These are phyloP conservation scores for Anastatica hierochuntica DNA, from an alignment of 345 rosid genomes.

Conservation along the genomic window DNA sequence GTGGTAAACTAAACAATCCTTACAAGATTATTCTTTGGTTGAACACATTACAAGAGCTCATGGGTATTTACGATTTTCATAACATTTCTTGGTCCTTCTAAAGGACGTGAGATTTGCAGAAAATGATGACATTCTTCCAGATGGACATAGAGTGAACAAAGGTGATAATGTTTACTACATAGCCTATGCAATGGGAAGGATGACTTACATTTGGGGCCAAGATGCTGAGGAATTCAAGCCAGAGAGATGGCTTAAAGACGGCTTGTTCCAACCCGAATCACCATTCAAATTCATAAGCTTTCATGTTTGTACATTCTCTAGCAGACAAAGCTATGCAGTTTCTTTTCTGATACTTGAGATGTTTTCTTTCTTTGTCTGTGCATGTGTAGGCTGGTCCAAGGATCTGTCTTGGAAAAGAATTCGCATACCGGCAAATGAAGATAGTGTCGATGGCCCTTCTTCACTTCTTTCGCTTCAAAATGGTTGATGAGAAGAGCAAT, in stretches of 20 bases:
- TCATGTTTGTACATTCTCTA: conserved; percentile 28
- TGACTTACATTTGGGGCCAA: conserved; percentile 65
- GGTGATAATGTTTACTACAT: conserved; percentile 49
- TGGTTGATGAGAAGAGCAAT: no score
- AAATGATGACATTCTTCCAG: conserved; percentile 57
- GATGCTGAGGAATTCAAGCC: conserved; percentile 58
- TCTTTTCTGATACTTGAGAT: background rate
- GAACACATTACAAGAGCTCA: no score
- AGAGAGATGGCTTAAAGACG: conserved; percentile 65
- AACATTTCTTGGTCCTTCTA: no score
- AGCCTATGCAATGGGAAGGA: conserved; percentile 75
- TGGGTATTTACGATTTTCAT: no score
- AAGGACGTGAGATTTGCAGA: no score
- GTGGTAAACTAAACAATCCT: no score
- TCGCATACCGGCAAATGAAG: conserved; percentile 73
- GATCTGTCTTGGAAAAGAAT: conserved; percentile 63
- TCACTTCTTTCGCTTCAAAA: no score
- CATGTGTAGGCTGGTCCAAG: conserved; percentile 71
- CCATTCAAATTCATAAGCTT: conserved; percentile 66
- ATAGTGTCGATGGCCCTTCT: conserved; percentile 54
- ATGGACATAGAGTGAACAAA: conserved; percentile 46
- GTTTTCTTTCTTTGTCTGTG: background rate
- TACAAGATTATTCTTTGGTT: no score
- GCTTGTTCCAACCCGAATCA: conserved; percentile 50
- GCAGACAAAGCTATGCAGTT: background rate